These are phyloP conservation scores for Trichoderma sp. DNA, from an alignment of 2,329 filamentous ascomycete species.

Conservation along the genomic window DNA sequence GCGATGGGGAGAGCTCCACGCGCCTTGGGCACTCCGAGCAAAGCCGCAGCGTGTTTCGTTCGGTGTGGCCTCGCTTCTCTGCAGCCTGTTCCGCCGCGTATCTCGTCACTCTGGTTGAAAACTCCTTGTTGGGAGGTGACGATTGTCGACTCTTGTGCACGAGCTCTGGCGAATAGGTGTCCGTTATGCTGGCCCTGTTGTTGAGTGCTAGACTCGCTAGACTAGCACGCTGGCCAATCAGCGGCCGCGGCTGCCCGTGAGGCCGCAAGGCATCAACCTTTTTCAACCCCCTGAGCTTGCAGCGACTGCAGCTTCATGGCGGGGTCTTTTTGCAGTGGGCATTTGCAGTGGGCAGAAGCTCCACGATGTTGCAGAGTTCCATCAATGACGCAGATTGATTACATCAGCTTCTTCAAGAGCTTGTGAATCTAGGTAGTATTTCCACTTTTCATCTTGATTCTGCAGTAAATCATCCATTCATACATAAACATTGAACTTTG, in stretches of 20 bases:
- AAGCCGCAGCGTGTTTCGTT: neutral
- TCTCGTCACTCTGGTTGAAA: neutral
- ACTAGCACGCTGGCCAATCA: conserved; percentile 34
- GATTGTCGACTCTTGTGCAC: conserved; percentile 2
- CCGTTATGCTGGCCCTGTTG: conserved; percentile 22
- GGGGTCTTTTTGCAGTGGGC: neutral
- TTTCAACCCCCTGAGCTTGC: conserved; percentile 17
- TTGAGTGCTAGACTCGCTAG: conserved; percentile 16
- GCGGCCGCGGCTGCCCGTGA: conserved; percentile 28
- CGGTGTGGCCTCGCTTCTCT: neutral
- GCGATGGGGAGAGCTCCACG: conserved; percentile 20
- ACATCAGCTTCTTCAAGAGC: neutral
- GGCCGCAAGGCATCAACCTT: conserved; percentile 42
- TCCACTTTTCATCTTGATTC: neutral
- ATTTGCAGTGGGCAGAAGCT: neutral
- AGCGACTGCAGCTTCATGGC: conserved; percentile 1
- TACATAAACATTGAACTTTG: neutral
- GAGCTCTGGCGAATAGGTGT: conserved; percentile 20
- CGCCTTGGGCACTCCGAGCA: conserved; percentile 20
- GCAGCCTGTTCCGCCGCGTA: neutral
- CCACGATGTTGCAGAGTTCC: conserved; percentile 4
- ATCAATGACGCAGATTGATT: neutral
- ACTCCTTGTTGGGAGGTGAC: neutral
- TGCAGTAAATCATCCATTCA: neutral
- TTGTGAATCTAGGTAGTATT: neutral